Percentiles rank a stretch among this genome's conserved stretches.
These are phyloP conservation scores for Nigrograna mackinnonii DNA, from an alignment of 2,329 filamentous ascomycete species.

Conservation along the genomic window DNA sequence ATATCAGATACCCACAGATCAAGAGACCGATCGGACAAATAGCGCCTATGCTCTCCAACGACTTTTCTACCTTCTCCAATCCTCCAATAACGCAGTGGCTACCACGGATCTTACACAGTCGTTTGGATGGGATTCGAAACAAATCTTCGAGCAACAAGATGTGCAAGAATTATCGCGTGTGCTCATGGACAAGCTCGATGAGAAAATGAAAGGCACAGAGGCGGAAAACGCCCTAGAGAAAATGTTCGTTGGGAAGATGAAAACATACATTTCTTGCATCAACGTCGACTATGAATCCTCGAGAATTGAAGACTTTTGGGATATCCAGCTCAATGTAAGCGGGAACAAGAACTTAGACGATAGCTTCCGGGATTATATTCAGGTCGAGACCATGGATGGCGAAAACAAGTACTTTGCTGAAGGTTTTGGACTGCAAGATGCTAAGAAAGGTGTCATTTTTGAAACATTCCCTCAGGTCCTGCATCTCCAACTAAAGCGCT, in stretches of 20 bases:
- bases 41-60: conserved; percentile 93
- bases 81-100: conserved; percentile 78
- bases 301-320: conserved; percentile 96
- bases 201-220: conserved; percentile 96
- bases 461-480: conserved; percentile 92
- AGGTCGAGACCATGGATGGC: conserved; percentile 94
- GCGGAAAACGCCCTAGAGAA: conserved; percentile 86
- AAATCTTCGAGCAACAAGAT: conserved; percentile 98
- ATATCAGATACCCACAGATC: conserved; percentile 92
- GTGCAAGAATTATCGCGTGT: conserved; percentile 96
- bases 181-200: conserved; percentile 95
- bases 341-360: conserved; percentile 92
- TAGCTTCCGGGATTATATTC: conserved; percentile 94
- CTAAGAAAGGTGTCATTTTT: conserved; percentile 97
- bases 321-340: conserved; percentile 94
- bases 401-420: conserved; percentile 99
- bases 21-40: conserved; percentile 79
- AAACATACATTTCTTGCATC: conserved; percentile 98
- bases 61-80: conserved; percentile 93
- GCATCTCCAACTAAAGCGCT: conserved; percentile 93
- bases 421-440: conserved; percentile 89
- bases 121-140: conserved; percentile 96
- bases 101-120: conserved; percentile 94
- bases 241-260: conserved; percentile 96
- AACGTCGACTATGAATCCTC: conserved; percentile 98